Percentiles rank a stretch among this genome's conserved stretches.
These are phyloP conservation scores for Taiozyma sp. DNA, from an alignment of 1,139 yeast species.

Conservation along the genomic window DNA sequence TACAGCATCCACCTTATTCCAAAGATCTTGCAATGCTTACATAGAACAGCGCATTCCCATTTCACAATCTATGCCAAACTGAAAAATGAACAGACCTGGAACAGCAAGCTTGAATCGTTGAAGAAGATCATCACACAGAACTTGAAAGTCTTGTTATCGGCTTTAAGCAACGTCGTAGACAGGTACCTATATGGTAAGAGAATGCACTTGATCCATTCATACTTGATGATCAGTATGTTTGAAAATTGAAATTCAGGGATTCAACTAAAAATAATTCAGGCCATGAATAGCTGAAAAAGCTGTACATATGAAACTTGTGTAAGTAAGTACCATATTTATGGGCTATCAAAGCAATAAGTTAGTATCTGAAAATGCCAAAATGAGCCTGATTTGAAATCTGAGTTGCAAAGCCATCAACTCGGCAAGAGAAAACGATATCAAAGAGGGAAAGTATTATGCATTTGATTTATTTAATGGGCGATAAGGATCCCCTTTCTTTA, in stretches of 20 bases:
- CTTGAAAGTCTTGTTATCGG: slow-evolving; percentile 5
- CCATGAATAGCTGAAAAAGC: too few species aligned
- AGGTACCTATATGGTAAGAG: slow-evolving; percentile 6
- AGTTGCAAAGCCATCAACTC: too few species aligned
- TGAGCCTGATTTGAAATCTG: too few species aligned
- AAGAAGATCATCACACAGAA: slow-evolving; percentile 5
- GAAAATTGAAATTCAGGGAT: neutral
- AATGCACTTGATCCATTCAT: slow-evolving; percentile 7
- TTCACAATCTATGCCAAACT: neutral
- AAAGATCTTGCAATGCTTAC: slow-evolving; percentile 7
- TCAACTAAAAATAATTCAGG: too few species aligned
- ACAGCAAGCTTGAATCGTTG: slow-evolving; percentile 2
- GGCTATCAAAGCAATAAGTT: too few species aligned
- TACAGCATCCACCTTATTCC: slow-evolving; percentile 7
- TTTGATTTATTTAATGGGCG: too few species aligned
- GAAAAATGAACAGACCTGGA: neutral
- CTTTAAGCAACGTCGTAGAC: slow-evolving; percentile 6
- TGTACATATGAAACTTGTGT: neutral
- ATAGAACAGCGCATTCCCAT: slow-evolving; percentile 4
- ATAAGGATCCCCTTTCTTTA: too few species aligned
- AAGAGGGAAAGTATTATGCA: too few species aligned
- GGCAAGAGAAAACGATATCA: too few species aligned
- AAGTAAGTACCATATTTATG: too few species aligned
- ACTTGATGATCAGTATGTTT: slow-evolving; percentile 2
- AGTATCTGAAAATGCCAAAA: too few species aligned